These are phyloP conservation scores for Brasilioporus rufonigricans DNA, from an alignment of 768 basidiomycete species.

Conservation along the genomic window DNA sequence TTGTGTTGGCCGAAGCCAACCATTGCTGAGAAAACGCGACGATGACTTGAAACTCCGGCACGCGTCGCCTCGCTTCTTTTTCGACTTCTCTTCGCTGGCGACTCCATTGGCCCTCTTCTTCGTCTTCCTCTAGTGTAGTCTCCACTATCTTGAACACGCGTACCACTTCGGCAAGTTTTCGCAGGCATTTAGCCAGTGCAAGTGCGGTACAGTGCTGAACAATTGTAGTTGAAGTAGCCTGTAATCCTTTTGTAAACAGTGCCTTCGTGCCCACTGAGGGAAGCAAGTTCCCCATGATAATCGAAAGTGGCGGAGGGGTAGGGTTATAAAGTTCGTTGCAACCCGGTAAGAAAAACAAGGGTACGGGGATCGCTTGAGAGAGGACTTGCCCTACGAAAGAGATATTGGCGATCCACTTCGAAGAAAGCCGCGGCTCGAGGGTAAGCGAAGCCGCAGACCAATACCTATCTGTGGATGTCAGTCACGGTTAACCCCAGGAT, in stretches of 20 bases:
- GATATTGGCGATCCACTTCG: conserved; percentile 90
- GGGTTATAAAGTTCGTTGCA: conserved; percentile 54
- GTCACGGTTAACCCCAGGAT: neutral
- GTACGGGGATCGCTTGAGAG: conserved; percentile 66
- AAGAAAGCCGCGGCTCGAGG: conserved; percentile 82
- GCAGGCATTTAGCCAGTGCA: conserved; percentile 69
- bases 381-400: conserved; percentile 78
- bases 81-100: conserved; percentile 65
- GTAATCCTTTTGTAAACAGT: conserved; percentile 80
- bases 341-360: conserved; percentile 56
- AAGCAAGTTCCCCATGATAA: conserved; percentile 74
- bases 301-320: conserved; percentile 68
- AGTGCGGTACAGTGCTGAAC: conserved; percentile 87
- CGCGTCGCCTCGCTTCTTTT: conserved; percentile 65
- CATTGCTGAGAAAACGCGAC: conserved; percentile 74
- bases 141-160: conserved; percentile 48
- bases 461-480: conserved; percentile 50
- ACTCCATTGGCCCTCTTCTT: conserved; percentile 71
- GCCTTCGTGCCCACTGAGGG: conserved; percentile 69
- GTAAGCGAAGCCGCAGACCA: conserved; percentile 69
- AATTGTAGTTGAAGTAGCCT: conserved; percentile 57
- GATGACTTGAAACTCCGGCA: conserved; percentile 87
- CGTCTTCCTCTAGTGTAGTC: conserved; percentile 56
- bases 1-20: conserved; percentile 30
- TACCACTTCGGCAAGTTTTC: conserved; percentile 63